These are phyloP conservation scores for Apiospora phragmitis DNA, from an alignment of 2,329 filamentous ascomycete genomes.

Conservation along the genomic window DNA sequence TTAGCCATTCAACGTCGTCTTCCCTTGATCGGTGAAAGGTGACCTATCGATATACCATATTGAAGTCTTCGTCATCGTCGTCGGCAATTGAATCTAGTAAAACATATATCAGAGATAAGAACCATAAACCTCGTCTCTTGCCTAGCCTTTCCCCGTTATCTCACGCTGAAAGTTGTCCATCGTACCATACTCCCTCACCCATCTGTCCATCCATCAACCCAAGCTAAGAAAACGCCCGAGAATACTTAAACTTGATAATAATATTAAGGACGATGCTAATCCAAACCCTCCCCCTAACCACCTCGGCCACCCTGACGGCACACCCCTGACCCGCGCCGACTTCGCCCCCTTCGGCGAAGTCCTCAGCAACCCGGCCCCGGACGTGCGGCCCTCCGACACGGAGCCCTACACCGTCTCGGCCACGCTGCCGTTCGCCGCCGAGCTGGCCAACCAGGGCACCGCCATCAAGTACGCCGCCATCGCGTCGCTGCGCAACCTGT, in stretches of 20 bases:
- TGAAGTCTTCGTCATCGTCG: not conserved
- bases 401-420: slow-evolving; percentile 25
- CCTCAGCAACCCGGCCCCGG: slow-evolving; percentile 69
- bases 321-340: slow-evolving; percentile 65
- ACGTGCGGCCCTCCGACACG: slow-evolving; percentile 45
- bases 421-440: slow-evolving; percentile 46
- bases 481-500: slow-evolving; percentile 71
- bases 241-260: not conserved
- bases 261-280: slow-evolving; percentile 25
- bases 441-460: slow-evolving; percentile 79
- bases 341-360: slow-evolving; percentile 85
- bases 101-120: not conserved
- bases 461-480: slow-evolving; percentile 85
- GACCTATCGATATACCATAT: not conserved
- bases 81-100: not conserved
- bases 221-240: not conserved
- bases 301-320: slow-evolving; percentile 48
- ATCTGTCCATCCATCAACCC: not conserved
- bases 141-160: too few species aligned
- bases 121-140: not conserved
- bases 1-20: not conserved
- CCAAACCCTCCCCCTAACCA: slow-evolving; percentile 23
- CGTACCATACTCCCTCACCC: not conserved
- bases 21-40: not conserved
- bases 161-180: not conserved